Evolutionary conservation across 2,329 filamentous ascomycete species (phyloP).

Genomic region (Neodidymelliopsis sp.): DNA sequence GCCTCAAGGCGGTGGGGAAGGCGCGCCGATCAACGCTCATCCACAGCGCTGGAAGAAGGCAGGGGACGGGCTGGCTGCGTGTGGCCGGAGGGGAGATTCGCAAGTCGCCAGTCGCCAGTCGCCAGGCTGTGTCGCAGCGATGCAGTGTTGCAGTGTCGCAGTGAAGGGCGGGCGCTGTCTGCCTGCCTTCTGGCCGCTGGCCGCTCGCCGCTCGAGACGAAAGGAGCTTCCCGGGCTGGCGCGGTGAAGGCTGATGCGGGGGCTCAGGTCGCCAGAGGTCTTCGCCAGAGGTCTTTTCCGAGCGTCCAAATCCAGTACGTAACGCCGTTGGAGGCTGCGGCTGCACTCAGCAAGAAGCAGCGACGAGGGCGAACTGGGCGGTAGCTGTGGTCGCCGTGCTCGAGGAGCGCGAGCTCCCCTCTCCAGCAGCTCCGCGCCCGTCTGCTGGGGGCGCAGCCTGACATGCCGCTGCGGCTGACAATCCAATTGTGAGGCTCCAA

Average conservation of each 20-base stretch:
- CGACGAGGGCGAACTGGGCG: not conserved
- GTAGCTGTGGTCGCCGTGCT: constrained; percentile 2
- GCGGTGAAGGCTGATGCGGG: constrained; percentile 22
- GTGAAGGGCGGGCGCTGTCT: constrained; percentile 5
- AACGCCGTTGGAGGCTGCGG: constrained; percentile 12
- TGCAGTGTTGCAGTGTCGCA: too few relatives aligned
- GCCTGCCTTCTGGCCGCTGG: too few relatives aligned
- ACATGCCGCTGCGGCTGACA: constrained; percentile 21
- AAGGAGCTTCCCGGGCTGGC: constrained; percentile 15
- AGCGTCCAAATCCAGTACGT: constrained; percentile 17
- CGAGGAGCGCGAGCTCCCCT: constrained; percentile 6
- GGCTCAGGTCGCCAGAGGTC: constrained; percentile 15
- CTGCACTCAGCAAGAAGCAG: constrained; percentile 8
- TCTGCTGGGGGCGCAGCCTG: constrained; percentile 17
- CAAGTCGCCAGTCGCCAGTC: too few relatives aligned
- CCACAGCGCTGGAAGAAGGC: constrained; percentile 6
- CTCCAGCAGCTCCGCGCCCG: constrained; percentile 9
- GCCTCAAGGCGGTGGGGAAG: constrained; percentile 48
- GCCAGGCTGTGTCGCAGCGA: too few relatives aligned
- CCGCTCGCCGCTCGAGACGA: constrained; percentile 9
- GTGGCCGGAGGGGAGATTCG: too few relatives aligned
- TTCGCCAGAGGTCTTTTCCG: constrained; percentile 14
- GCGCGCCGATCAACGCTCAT: constrained; percentile 41
- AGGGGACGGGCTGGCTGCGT: too few relatives aligned
- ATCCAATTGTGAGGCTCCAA: constrained; percentile 20